Evolutionary conservation across 306 rosid genomes (phyloP).

Genomic region (Comarum palustre): DNA sequence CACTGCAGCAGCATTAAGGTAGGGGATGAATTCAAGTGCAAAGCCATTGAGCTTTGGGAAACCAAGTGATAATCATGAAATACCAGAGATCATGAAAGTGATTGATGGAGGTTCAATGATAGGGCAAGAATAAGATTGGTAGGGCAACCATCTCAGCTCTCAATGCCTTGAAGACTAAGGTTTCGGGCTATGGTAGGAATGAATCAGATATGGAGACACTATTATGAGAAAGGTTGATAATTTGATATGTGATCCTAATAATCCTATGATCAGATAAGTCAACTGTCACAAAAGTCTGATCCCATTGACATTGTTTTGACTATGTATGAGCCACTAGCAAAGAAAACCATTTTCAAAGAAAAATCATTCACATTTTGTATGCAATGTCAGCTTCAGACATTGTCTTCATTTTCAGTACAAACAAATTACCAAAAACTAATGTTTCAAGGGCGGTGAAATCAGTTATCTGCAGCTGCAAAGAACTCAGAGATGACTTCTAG

Average conservation of each 20-base stretch:
- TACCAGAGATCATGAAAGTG: neutral
- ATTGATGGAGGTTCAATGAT: neutral
- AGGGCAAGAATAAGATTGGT: neutral
- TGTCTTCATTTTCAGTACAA: neutral
- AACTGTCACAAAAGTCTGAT: neutral
- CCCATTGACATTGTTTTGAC: neutral
- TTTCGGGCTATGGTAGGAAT: neutral
- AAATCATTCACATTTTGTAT: neutral
- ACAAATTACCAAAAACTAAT: neutral
- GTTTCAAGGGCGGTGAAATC: neutral
- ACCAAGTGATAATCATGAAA: neutral
- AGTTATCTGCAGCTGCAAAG: conserved; percentile 43
- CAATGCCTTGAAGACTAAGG: neutral
- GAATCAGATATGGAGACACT: neutral
- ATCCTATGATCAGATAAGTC: neutral
- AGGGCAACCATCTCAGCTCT: neutral
- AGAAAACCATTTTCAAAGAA: neutral
- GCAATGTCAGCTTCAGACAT: neutral
- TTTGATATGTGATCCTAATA: neutral
- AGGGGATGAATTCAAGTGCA: neutral
- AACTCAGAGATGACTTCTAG: conserved; percentile 70
- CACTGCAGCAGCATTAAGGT: neutral
- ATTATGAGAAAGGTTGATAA: neutral
- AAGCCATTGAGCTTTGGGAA: neutral
- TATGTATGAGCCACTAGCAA: neutral